Evolutionary conservation across 2,329 filamentous ascomycete species (phyloP).

Genomic region (Ilyonectria robusta): DNA sequence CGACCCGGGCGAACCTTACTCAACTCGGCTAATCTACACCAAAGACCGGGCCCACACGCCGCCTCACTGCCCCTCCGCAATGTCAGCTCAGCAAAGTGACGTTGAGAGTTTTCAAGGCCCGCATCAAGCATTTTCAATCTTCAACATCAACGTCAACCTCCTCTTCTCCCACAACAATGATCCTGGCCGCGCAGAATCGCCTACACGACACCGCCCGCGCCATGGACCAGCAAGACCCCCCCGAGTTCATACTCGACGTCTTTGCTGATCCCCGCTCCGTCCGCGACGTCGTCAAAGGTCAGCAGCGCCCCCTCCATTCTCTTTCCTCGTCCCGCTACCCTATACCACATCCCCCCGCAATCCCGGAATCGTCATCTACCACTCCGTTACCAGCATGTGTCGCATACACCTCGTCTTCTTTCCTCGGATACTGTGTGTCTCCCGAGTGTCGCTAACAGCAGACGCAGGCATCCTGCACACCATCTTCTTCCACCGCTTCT

Average conservation of each 20-base stretch:
- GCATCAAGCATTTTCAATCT: background rate
- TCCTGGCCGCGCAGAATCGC: slow-evolving; percentile 41
- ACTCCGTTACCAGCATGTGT: background rate
- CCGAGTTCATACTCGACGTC: slow-evolving; percentile 93
- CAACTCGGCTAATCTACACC: background rate
- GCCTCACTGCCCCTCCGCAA: slow-evolving; percentile 20
- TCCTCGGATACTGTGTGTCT: background rate
- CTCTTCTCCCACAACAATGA: slow-evolving; percentile 34
- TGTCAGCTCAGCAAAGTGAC: slow-evolving; percentile 28
- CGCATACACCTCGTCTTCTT: background rate
- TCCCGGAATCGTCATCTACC: slow-evolving; percentile 26
- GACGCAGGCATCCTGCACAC: slow-evolving; percentile 87
- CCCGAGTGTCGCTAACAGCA: background rate
- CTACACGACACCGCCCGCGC: slow-evolving; percentile 35
- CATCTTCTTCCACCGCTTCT: slow-evolving; percentile 98
- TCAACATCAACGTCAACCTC: slow-evolving; percentile 10
- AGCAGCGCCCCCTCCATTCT: slow-evolving; percentile 40
- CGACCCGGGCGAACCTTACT: background rate
- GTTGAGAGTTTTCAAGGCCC: slow-evolving; percentile 26
- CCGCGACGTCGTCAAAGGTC: slow-evolving; percentile 93
- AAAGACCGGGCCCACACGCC: background rate
- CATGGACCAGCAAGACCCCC: slow-evolving; percentile 71
- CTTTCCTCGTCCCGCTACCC: slow-evolving; percentile 39
- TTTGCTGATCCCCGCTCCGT: slow-evolving; percentile 93
- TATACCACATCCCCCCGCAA: slow-evolving; percentile 36